Evolutionary conservation across 1,284 basidiomycete species (phyloP).

Genomic region (Wallemia mellicola): DNA sequence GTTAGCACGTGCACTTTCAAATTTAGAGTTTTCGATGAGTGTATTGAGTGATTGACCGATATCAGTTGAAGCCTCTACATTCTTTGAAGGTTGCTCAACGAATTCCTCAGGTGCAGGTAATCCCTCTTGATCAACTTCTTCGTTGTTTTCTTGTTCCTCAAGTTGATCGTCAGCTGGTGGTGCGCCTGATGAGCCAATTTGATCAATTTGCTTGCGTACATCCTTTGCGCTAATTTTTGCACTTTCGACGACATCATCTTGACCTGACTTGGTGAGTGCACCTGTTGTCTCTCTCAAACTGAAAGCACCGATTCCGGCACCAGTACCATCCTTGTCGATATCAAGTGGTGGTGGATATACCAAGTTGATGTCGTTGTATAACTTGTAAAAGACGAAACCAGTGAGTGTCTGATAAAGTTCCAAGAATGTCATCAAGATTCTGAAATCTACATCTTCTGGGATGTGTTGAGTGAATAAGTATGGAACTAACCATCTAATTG

Average conservation of each 20-base stretch:
- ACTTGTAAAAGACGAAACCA: conserved; percentile 86
- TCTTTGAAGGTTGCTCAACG: conserved; percentile 26
- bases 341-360: conserved; percentile 87
- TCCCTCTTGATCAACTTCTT: conserved; percentile 18
- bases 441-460: conserved; percentile 80
- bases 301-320: conserved; percentile 71
- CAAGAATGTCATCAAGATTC: conserved; percentile 93
- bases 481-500: conserved; percentile 71
- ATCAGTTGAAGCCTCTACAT: conserved; percentile 21
- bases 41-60: conserved; percentile 31
- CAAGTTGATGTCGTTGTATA: conserved; percentile 77
- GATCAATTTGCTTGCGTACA: conserved; percentile 21
- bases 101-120: conserved; percentile 21
- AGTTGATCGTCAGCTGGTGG: conserved; percentile 4
- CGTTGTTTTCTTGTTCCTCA: conserved; percentile 7
- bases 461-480: conserved; percentile 93
- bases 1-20: conserved; percentile 22
- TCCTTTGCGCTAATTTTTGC: conserved; percentile 21
- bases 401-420: conserved; percentile 93
- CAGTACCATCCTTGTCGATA: conserved; percentile 49
- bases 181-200: conserved; percentile 13
- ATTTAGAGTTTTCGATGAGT: conserved; percentile 21
- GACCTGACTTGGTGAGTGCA: conserved; percentile 10
- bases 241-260: conserved; percentile 10
- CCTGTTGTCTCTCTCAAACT: conserved; percentile 27